Base-by-base conservation (phyloP, 2,329 filamentous ascomycete species). In the Aspergillus sp. region DNA sequence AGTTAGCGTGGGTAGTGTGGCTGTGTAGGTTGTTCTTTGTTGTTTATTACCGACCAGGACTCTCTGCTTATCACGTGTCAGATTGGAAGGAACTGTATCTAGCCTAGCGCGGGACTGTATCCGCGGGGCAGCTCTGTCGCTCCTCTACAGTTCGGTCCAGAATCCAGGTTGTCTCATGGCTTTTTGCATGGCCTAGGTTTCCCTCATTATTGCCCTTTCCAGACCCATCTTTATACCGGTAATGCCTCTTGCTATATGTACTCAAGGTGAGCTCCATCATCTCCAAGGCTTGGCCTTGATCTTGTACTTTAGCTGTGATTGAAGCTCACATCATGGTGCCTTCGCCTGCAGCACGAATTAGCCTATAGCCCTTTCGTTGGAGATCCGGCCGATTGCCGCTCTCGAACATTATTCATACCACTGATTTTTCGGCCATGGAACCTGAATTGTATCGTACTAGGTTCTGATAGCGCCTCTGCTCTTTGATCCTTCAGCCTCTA, bases 391-490 rank as follows among this genome's bases (percentile, higher is more conserved):
- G 45, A 48, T 54, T 19, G 46, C 30, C 25, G 28, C 15, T 11
- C 28, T 43, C 47, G 15, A 54, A 54, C 31, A 19, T 54, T 45
- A 45, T 45, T 31, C 25, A 31, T 49, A 30, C 41, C 13, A 34
- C 38, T 49, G 50, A 58, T 54, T 45, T 58, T 41, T 3, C 13
- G 34, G 59, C 54, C 28, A 57, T 61, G 54, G 59, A 41, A 38
- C 51, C 31, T 38, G 49, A 41, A n/a, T 55, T 45, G 17, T 51
- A 34, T 38, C 54, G 34, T 13, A 41, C 34, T 41, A 41, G 34
- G 34, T 54, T 28, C 31, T 58, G 59, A 58, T 54, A 57, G 59
- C 54, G 55, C 45, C 59, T 54, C 54, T 54, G 46, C 28, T 45
- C 41, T 46, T 59, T 47, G 30, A 52, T 48, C 22, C 19, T 59